Evolutionary conservation across 2,329 filamentous ascomycete genomes (phyloP), one percentile per base, ranked within the genome.

Genomic region (Fusarium xylarioides): DNA sequence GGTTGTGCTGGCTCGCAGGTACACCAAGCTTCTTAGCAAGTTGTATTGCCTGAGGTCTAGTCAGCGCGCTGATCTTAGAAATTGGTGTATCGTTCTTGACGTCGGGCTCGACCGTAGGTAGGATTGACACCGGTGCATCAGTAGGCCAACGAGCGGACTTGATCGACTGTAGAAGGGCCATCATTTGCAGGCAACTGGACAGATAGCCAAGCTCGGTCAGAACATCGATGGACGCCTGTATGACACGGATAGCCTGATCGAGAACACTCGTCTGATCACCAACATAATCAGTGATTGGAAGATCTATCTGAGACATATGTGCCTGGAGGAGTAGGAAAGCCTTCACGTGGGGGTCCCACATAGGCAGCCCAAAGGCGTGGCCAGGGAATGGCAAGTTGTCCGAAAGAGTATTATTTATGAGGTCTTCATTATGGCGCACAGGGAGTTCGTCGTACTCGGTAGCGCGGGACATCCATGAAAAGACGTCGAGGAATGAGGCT

Each of bases 321-420:
- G 96, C 95, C 82, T 99, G 97, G 0, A 99, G 88, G 4, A 99
- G 88, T 42, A 99, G 85, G 84, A 98, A 98, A 0, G 96, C 91
- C 82, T 99, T 99, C 79, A 98, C 94, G 80, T 99, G 96, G 0
- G 96, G 96, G 84, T 99, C 96, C 96, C 96, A 99, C 91, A 99
- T 93, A 4, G 95, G 95, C 44, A 98, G 85, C 15, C 91, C 91
- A 58, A 96, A 90, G 8, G 83, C 81, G 23, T 83, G 83, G 10
- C 86, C 88, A 1, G 87, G 83, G 67, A 89, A 87, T 0, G 95
- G 93, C 2, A 99, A 85, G 70, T 95, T 94, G 65, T 91, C 90
- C 11, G 95, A 94, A 7, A 99, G 87, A 75, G 98, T 94, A 8
- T 90, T 93, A 80, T 99, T 99, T 86, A 99, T 95, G 49, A 99